phyloP scores from a whole-genome alignment of 1,284 basidiomycete genomes.

The Cryptococcus neoformans region DNA sequence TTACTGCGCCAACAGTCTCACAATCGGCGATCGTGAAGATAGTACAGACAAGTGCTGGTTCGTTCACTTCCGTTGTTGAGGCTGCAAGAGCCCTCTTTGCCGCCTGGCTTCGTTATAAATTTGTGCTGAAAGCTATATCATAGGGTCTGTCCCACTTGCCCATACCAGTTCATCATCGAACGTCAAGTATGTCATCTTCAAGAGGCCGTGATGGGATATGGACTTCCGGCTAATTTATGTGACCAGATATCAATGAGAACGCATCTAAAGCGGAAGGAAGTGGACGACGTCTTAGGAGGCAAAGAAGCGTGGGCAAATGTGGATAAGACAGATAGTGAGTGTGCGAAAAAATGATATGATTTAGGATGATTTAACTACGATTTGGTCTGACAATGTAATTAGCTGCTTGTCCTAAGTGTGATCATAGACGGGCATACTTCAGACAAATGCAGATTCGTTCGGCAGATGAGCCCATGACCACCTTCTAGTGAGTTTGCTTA shows the following conservation, averaged over 20 bases:
- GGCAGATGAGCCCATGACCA: constrained; percentile 96
- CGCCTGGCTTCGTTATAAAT: constrained; percentile 40
- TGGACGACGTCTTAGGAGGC: constrained; percentile 91
- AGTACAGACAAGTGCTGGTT: constrained; percentile 46
- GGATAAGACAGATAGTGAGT: constrained; percentile 75
- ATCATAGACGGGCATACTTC: constrained; percentile 83
- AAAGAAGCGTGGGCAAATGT: constrained; percentile 95
- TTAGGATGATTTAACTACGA: neutral
- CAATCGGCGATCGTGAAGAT: constrained; percentile 56
- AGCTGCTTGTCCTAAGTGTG: constrained; percentile 90
- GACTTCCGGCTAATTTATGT: neutral
- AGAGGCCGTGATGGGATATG: neutral
- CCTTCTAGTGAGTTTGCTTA: constrained; percentile 62
- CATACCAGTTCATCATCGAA: constrained; percentile 88
- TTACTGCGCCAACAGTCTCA: constrained; percentile 86
- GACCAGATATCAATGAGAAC: constrained; percentile 80
- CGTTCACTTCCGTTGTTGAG: constrained; percentile 11
- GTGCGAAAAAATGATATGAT: neutral
- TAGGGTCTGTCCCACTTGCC: constrained; percentile 91
- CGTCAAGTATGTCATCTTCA: constrained; percentile 58
- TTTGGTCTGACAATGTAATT: neutral
- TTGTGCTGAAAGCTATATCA: neutral
- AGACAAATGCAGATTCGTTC: constrained; percentile 95
- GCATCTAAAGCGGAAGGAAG: constrained; percentile 75
- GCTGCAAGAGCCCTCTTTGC: neutral